Evolutionary conservation across 441 rosid genomes (phyloP).

Genomic region (Syzygium syzygioides): DNA sequence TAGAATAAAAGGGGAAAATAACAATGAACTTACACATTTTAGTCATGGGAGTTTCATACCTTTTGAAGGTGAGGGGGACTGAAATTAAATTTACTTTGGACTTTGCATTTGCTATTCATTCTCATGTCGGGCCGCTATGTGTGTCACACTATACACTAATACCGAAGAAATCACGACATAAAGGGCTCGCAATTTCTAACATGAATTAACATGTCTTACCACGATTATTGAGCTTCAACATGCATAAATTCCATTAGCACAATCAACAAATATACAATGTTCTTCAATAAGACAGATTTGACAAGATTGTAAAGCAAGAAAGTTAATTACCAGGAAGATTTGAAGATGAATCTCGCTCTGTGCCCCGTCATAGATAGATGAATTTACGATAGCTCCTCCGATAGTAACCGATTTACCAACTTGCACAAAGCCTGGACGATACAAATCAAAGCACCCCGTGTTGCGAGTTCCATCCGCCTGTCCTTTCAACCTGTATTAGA

Average conservation of each 20-base stretch:
- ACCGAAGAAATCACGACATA: background rate
- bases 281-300: background rate
- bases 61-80: background rate
- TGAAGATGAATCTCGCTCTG: background rate
- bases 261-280: background rate
- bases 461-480: background rate
- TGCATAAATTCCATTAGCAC: background rate
- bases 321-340: background rate
- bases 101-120: background rate
- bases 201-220: background rate
- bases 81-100: background rate
- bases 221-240: background rate
- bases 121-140: background rate
- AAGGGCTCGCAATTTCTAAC: background rate
- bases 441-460: background rate
- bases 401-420: background rate
- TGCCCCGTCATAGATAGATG: background rate
- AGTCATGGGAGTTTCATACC: background rate
- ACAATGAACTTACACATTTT: too few relatives aligned
- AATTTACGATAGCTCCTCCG: background rate
- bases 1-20: background rate
- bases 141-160: background rate
- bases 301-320: background rate
- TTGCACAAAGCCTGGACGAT: background rate
- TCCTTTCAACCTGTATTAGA: background rate